Evolutionary conservation across 2,329 filamentous ascomycete species (phyloP), one percentile per base, ranked within the genome.

Genomic region (Alternaria sp.): DNA sequence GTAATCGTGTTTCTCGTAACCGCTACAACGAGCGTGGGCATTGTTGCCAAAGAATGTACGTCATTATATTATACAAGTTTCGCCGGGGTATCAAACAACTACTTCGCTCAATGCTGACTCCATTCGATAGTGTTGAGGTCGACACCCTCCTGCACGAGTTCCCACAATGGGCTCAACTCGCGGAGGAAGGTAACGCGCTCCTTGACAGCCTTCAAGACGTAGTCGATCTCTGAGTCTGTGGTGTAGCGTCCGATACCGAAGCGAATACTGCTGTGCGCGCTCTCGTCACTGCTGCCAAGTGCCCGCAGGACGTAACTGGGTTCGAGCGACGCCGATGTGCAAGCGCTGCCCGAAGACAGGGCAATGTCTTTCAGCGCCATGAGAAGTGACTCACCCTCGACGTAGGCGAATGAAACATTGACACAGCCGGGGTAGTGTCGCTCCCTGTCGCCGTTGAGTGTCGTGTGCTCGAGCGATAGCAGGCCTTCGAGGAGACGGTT

Each of bases 361-460:
- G 96, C 96, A 81, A 99, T 97, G 72, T 99, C 96, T 83, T 99
- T 99, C 49, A 99, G 84, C 0, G 96, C 96, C 96, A 99, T 99
- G 67, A 99, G 87, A 1, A 99, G 90, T 3, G 96, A 98, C 82
- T 99, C 96, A 70, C 96, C 96, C 82, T 99, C 96, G 5, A 99
- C 93, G 75, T 99, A 99, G 32, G 96, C 95, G 77, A 99, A 99
- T 0, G 96, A 99, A 11, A 99, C 92, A 80, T 99, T 99, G 65
- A 99, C 95, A 74, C 96, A 99, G 67, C 96, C 96, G 2, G 96
- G 93, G 79, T 99, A 99, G 81, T 96, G 96, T 56, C 88, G 86
- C 5, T 91, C 82, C 2, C 90, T 86, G 72, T 96, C 93, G 54
- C 96, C 96, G 75, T 99, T 99, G 72, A 97, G 90, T 9, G 87